Percentiles rank a stretch among this genome's conserved stretches.
These are phyloP conservation scores for Inga laurina DNA, from an alignment of 306 rosid genomes.

Conservation along the genomic window DNA sequence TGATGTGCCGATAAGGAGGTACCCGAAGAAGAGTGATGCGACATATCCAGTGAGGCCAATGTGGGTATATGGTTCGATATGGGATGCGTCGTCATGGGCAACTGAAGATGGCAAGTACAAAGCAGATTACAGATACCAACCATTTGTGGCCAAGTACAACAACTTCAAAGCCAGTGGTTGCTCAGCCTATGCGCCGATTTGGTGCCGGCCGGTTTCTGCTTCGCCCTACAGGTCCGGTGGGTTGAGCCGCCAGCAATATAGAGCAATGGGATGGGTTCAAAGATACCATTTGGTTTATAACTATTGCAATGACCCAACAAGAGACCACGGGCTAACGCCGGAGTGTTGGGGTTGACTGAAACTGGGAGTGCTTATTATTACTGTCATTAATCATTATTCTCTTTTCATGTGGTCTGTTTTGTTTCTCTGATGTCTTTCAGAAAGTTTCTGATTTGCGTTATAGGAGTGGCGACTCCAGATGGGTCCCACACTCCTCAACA, in stretches of 20 bases:
- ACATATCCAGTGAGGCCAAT: slow-evolving; percentile 91
- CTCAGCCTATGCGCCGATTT: slow-evolving; percentile 65
- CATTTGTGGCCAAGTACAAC: slow-evolving; percentile 75
- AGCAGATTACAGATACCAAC: slow-evolving; percentile 90
- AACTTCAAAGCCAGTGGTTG: slow-evolving; percentile 88
- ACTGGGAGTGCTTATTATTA: not conserved
- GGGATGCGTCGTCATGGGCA: slow-evolving; percentile 99
- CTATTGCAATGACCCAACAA: slow-evolving; percentile 75
- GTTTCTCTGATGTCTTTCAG: not conserved
- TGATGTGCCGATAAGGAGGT: slow-evolving; percentile 95
- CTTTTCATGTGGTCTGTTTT: slow-evolving; percentile 14
- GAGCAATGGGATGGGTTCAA: slow-evolving; percentile 88
- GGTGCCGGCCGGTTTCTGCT: slow-evolving; percentile 78
- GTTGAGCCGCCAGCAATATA: slow-evolving; percentile 55
- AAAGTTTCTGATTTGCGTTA: not conserved
- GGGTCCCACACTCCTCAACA: not conserved
- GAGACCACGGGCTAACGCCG: slow-evolving; percentile 86
- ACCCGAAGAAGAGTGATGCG: slow-evolving; percentile 64
- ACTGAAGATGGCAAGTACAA: slow-evolving; percentile 97
- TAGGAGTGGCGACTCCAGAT: not conserved
- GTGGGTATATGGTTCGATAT: slow-evolving; percentile 97
- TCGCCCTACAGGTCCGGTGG: slow-evolving; percentile 86
- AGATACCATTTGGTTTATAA: slow-evolving; percentile 74
- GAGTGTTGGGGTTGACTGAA: slow-evolving; percentile 61
- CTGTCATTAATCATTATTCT: not conserved